Evolutionary conservation across 306 rosid genomes (phyloP).

Genomic region (Senna tora): DNA sequence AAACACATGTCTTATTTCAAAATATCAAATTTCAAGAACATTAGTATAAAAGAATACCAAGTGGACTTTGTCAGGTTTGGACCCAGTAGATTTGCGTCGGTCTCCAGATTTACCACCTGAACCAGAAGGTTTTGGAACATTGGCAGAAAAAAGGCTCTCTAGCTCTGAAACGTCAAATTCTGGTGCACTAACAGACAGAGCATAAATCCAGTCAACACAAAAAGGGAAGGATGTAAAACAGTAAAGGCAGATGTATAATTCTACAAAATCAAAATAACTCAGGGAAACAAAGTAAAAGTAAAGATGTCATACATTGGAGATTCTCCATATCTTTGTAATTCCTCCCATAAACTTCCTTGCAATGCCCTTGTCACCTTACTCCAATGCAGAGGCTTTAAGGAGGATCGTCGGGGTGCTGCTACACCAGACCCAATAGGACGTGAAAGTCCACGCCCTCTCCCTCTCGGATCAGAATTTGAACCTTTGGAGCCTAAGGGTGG

Average conservation of each 20-base stretch:
- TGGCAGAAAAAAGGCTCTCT: conserved; percentile 83
- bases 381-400: conserved; percentile 90
- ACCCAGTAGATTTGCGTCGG: conserved; percentile 65
- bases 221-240: conserved; percentile 37
- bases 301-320: conserved; percentile 64
- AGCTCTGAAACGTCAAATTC: conserved; percentile 92
- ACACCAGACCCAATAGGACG: conserved; percentile 63
- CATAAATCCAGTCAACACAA: conserved; percentile 36
- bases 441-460: conserved; percentile 83
- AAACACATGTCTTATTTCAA: conserved; percentile 26
- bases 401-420: conserved; percentile 62
- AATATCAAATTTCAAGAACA: conserved; percentile 15
- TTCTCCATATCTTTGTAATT: conserved; percentile 82
- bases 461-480: conserved; percentile 55
- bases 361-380: conserved; percentile 85
- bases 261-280: conserved; percentile 15
- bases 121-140: conserved; percentile 77
- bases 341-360: conserved; percentile 98
- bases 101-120: conserved; percentile 73
- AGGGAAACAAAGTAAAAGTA: conserved; percentile 22
- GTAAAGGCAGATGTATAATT: neutral
- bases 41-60: conserved; percentile 64
- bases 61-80: conserved; percentile 80
- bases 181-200: conserved; percentile 64
- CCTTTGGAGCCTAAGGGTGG: conserved; percentile 58